Evolutionary conservation across 352 stramenopile genomes (phyloP).

Genomic region (Phytopythium montanum): DNA sequence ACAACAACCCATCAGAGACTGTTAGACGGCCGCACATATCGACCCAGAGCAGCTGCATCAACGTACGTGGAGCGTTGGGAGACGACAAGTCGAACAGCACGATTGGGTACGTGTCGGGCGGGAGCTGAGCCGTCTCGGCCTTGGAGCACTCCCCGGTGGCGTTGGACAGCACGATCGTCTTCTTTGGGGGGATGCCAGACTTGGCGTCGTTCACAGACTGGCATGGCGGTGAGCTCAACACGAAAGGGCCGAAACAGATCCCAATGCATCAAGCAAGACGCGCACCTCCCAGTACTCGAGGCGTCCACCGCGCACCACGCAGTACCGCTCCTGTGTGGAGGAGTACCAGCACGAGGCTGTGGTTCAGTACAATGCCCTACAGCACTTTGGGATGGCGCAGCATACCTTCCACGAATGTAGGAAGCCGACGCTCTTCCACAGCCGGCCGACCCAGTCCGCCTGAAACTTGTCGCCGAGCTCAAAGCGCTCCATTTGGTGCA

Average conservation of each 20-base stretch:
- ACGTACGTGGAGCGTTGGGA: not conserved
- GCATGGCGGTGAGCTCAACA: not conserved
- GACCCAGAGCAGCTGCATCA: not conserved
- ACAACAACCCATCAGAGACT: not conserved
- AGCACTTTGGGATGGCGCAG: not conserved
- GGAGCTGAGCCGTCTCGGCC: conserved; percentile 13
- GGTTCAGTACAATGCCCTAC: too few species aligned
- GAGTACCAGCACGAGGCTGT: not conserved
- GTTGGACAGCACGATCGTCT: conserved; percentile 16
- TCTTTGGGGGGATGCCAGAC: conserved; percentile 22
- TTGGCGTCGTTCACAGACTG: conserved; percentile 33
- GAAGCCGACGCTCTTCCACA: conserved; percentile 19
- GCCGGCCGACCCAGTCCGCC: conserved; percentile 25
- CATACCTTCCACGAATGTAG: conserved; percentile 24
- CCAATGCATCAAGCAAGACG: not conserved
- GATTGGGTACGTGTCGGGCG: conserved; percentile 24
- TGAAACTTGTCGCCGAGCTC: conserved; percentile 26
- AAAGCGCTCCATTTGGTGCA: conserved; percentile 25
- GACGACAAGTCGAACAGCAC: conserved; percentile 27
- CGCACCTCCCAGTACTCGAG: conserved; percentile 36
- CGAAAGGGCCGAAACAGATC: not conserved
- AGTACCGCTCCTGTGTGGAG: conserved; percentile 24
- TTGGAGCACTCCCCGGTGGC: conserved; percentile 21
- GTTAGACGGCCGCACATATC: not conserved
- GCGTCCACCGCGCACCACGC: conserved; percentile 21